phyloP scores from a whole-genome alignment of 2,329 filamentous ascomycete species.

The Paecilomyces formosus region DNA sequence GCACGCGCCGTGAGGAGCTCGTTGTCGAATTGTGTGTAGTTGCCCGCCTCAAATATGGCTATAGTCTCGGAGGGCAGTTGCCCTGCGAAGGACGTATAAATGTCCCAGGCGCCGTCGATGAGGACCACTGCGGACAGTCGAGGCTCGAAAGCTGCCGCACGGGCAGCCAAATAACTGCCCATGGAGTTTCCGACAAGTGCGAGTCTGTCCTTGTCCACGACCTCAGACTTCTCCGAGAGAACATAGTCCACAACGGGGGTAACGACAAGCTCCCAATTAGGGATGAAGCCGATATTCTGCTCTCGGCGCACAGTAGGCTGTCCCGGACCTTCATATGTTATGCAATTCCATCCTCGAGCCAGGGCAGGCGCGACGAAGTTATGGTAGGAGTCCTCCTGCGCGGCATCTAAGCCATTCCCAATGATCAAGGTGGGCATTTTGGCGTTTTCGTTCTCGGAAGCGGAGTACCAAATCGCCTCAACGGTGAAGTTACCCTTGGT shows the following conservation, averaged over 20 bases:
- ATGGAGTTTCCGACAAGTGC: conserved; percentile 37
- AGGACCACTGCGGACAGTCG: conserved; percentile 33
- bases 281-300: conserved; percentile 38
- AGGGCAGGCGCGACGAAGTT: conserved; percentile 25
- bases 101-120: conserved; percentile 34
- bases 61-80: neutral
- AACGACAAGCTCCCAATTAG: conserved; percentile 37
- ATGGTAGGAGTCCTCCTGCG: conserved; percentile 40
- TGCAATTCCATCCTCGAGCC: conserved; percentile 36
- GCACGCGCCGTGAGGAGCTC: neutral
- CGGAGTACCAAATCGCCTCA: conserved; percentile 29
- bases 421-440: conserved; percentile 34
- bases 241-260: conserved; percentile 36
- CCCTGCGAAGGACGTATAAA: conserved; percentile 3
- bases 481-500: conserved; percentile 23
- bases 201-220: conserved; percentile 12
- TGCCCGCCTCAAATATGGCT: neutral
- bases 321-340: conserved; percentile 43
- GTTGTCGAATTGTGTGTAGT: neutral
- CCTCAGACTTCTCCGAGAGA: conserved; percentile 1
- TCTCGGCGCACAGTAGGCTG: conserved; percentile 36
- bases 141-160: conserved; percentile 39
- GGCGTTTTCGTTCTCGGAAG: conserved; percentile 2
- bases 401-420: conserved; percentile 34
- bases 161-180: conserved; percentile 33